These are phyloP conservation scores for Pseudogymnoascus sp. DNA, from an alignment of 2,329 filamentous ascomycete species.

Conservation along the genomic window DNA sequence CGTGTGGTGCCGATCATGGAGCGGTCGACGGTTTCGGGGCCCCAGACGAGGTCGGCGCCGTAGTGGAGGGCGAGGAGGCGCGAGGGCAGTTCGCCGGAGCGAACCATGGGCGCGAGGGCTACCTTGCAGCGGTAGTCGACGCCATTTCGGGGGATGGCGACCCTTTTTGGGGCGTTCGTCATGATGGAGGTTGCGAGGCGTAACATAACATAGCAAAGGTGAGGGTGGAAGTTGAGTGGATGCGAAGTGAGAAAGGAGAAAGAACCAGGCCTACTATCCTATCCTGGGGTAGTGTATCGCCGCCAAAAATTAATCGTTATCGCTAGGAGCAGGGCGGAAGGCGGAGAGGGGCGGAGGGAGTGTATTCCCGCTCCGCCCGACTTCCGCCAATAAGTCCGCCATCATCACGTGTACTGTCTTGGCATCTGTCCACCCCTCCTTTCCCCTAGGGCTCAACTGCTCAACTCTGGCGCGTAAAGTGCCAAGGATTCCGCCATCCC, in stretches of 20 bases:
- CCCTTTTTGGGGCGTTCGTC: constrained; percentile 52
- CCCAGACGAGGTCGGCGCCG: constrained; percentile 95
- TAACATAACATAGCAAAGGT: constrained; percentile 24
- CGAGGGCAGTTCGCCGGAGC: constrained; percentile 90
- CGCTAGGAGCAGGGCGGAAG: neutral
- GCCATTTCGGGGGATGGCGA: constrained; percentile 78
- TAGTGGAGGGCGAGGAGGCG: constrained; percentile 85
- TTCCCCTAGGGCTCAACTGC: neutral
- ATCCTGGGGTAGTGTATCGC: neutral
- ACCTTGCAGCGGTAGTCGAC: constrained; percentile 92
- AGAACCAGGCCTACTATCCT: neutral
- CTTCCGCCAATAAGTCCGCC: neutral
- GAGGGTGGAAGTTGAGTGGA: neutral
- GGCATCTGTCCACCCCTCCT: neutral
- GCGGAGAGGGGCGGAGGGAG: neutral
- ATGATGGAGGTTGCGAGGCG: constrained; percentile 43
- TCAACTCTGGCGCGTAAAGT: neutral
- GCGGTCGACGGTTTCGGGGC: constrained; percentile 89
- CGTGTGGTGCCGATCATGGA: constrained; percentile 82
- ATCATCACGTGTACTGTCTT: neutral
- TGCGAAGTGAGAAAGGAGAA: neutral
- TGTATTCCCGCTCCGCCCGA: neutral
- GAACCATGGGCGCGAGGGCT: constrained; percentile 95
- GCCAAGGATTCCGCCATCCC: neutral
- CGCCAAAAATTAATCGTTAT: constrained; percentile 5